phyloP scores from a whole-genome alignment of 192 early-diverging fungal species.

The Lobulomyces angularis region DNA sequence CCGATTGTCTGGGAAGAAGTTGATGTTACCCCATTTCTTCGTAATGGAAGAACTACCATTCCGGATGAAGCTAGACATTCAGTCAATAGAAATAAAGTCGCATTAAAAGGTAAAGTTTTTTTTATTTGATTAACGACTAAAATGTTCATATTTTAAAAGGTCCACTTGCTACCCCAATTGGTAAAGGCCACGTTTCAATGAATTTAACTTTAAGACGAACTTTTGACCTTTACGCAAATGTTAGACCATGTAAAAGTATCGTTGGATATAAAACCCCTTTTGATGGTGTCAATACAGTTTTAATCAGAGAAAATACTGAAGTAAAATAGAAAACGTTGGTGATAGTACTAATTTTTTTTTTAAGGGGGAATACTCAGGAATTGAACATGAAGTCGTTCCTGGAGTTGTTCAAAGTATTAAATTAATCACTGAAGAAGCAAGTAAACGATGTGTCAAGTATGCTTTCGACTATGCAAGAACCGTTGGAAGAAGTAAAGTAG shows the following conservation, averaged over 20 bases:
- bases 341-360: too few relatives aligned
- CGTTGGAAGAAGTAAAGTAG: slow-evolving; percentile 84
- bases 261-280: slow-evolving; percentile 93
- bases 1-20: slow-evolving; percentile 96
- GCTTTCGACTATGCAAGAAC: slow-evolving; percentile 87
- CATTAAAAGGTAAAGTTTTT: slow-evolving; percentile 62
- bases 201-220: slow-evolving; percentile 62
- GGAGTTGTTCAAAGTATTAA: slow-evolving; percentile 99
- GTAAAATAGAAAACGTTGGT: too few relatives aligned
- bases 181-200: slow-evolving; percentile 98
- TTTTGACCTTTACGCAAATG: slow-evolving; percentile 97
- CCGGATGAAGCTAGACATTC: slow-evolving; percentile 83
- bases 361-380: slow-evolving; percentile 97
- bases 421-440: slow-evolving; percentile 93
- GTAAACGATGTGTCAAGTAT: slow-evolving; percentile 80
- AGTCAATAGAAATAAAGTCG: slow-evolving; percentile 91
- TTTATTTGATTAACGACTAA: background rate
- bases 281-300: slow-evolving; percentile 90
- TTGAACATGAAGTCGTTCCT: slow-evolving; percentile 57
- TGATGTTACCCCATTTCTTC: slow-evolving; percentile 82
- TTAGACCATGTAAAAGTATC: slow-evolving; percentile 95
- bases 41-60: slow-evolving; percentile 85
- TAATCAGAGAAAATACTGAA: slow-evolving; percentile 99
- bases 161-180: slow-evolving; percentile 94
- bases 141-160: slow-evolving; percentile 15